Conservation (phyloP, 2,329 filamentous ascomycete species). For the Leptographium galeiforme region DNA sequence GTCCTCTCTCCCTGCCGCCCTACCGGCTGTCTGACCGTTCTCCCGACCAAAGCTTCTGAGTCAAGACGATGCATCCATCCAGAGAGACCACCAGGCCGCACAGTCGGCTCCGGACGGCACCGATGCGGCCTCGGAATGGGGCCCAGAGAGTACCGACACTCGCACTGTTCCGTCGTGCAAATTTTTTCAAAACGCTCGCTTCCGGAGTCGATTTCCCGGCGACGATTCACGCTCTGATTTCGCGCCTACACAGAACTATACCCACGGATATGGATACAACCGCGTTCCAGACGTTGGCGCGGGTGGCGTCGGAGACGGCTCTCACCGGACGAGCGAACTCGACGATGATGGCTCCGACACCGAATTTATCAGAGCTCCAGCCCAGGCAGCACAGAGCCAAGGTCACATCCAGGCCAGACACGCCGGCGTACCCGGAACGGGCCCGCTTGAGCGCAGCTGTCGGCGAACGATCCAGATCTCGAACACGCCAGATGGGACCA, state of each 20-base stretch:
- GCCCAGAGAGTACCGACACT: background rate
- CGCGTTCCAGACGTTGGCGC: background rate
- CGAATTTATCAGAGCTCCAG: no score
- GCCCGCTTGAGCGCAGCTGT: slow-evolving; percentile 11
- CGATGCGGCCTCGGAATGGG: background rate
- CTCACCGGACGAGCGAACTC: background rate
- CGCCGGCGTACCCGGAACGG: background rate
- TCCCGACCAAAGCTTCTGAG: background rate
- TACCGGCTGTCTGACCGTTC: slow-evolving; percentile 13
- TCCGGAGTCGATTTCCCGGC: background rate
- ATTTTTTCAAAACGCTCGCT: background rate
- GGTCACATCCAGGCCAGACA: background rate
- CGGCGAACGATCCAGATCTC: slow-evolving; percentile 47
- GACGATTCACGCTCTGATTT: background rate
- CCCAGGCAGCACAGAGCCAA: background rate
- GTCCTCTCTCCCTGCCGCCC: background rate
- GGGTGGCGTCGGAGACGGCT: background rate
- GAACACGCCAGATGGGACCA: slow-evolving; percentile 48
- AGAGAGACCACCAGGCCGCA: background rate
- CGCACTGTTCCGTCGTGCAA: background rate
- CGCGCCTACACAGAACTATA: background rate
- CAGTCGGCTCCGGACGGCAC: background rate
- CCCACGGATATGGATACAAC: background rate
- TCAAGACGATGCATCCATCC: background rate
- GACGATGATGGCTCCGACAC: no score